Evolutionary conservation across 2,329 filamentous ascomycete species (phyloP).

Genomic region (Aspergillus udagawae): DNA sequence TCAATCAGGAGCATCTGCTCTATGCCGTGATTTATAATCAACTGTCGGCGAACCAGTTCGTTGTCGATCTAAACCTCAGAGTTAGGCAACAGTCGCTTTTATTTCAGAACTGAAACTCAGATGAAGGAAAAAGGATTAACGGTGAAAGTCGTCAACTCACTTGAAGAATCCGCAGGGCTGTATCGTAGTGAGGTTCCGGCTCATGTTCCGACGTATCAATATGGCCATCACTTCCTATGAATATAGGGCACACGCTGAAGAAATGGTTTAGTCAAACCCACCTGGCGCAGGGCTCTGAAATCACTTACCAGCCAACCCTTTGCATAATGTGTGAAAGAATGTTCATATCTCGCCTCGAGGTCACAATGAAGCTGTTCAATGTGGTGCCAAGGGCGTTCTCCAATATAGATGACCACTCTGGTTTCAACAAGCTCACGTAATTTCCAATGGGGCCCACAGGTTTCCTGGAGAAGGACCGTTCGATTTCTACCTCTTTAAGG

Average conservation of each 20-base stretch:
- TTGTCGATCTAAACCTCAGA: constrained; percentile 62
- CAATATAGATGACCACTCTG: constrained; percentile 77
- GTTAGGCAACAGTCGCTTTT: constrained; percentile 13
- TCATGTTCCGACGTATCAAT: constrained; percentile 62
- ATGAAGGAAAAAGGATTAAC: neutral
- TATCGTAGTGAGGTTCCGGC: constrained; percentile 68
- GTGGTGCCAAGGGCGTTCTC: constrained; percentile 69
- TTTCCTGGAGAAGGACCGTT: constrained; percentile 62
- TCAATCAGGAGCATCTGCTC: constrained; percentile 81
- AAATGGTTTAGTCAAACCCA: constrained; percentile 11
- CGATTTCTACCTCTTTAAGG: constrained; percentile 64
- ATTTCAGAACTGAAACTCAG: neutral
- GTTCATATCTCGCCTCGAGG: constrained; percentile 69
- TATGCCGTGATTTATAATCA: constrained; percentile 77
- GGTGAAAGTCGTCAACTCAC: constrained; percentile 28
- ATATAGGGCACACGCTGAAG: constrained; percentile 52
- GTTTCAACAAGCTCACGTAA: constrained; percentile 70
- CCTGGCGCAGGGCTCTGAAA: neutral
- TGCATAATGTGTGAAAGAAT: constrained; percentile 64
- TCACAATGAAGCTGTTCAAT: constrained; percentile 77
- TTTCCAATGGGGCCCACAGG: constrained; percentile 82
- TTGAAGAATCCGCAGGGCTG: constrained; percentile 71
- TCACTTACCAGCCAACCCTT: constrained; percentile 47
- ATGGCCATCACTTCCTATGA: constrained; percentile 60
- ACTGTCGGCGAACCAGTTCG: constrained; percentile 68